Percentiles rank a stretch among this genome's conserved stretches.
These are phyloP conservation scores for Ophiognomonia clavigignenti-juglandacearum DNA, from an alignment of 2,329 filamentous ascomycete species.

Conservation along the genomic window DNA sequence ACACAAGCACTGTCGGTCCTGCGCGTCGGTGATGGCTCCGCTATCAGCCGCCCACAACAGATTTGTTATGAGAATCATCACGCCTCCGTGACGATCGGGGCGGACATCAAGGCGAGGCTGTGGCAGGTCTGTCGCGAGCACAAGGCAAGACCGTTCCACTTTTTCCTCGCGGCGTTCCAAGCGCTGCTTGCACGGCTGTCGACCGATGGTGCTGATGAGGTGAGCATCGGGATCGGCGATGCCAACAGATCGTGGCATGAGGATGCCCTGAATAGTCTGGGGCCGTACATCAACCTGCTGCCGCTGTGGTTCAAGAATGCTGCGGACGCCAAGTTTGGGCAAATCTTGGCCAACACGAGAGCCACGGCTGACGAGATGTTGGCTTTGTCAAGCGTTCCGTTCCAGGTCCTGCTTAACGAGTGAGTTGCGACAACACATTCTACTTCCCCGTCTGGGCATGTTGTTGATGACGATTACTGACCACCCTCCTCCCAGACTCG, in stretches of 20 bases:
- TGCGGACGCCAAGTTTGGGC: constrained; percentile 20
- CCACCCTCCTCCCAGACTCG: too few species aligned
- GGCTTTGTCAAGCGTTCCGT: constrained; percentile 38
- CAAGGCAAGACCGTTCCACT: constrained; percentile 33
- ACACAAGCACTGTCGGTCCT: too few species aligned
- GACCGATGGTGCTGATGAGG: constrained; percentile 24
- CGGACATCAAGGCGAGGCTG: neutral
- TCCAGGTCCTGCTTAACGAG: constrained; percentile 41
- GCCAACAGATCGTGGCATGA: constrained; percentile 38
- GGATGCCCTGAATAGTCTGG: constrained; percentile 30
- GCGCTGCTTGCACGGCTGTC: constrained; percentile 29
- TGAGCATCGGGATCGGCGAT: constrained; percentile 44
- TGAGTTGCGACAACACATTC: constrained; percentile 26
- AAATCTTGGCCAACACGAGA: constrained; percentile 21
- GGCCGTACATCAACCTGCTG: constrained; percentile 44
- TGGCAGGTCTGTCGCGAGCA: neutral
- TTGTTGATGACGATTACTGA: too few species aligned
- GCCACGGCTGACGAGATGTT: constrained; percentile 31
- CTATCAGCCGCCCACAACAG: too few species aligned
- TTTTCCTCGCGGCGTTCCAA: constrained; percentile 37
- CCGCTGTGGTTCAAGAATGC: constrained; percentile 33
- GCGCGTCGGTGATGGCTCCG: too few species aligned
- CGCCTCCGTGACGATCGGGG: neutral
- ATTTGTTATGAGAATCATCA: neutral
- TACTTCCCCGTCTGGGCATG: too few species aligned